Evolutionary conservation across 2,329 filamentous ascomycete genomes (phyloP).

Genomic region (Aureobasidium sp.): DNA sequence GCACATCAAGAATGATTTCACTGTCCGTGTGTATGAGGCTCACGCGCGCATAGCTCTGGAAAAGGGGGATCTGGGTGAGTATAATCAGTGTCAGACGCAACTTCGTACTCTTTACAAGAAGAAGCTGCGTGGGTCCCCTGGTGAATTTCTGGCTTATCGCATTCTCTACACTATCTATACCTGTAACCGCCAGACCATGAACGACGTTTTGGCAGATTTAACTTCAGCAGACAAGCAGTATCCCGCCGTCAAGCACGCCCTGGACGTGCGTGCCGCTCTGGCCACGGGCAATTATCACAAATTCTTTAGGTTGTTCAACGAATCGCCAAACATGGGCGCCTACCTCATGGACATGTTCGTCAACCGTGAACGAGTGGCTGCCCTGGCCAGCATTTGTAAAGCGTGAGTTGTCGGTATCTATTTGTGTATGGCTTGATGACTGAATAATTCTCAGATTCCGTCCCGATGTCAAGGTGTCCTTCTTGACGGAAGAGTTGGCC

Average conservation of each 20-base stretch:
- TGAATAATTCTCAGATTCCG: slow-evolving; percentile 67
- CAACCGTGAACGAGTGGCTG: slow-evolving; percentile 81
- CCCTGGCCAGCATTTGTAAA: slow-evolving; percentile 88
- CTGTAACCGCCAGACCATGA: slow-evolving; percentile 95
- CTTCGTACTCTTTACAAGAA: slow-evolving; percentile 83
- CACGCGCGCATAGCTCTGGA: slow-evolving; percentile 96
- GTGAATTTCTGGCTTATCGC: slow-evolving; percentile 98
- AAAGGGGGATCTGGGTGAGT: slow-evolving; percentile 99
- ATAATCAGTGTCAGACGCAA: slow-evolving; percentile 99
- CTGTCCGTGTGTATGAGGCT: slow-evolving; percentile 92
- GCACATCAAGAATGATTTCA: slow-evolving; percentile 93
- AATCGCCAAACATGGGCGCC: slow-evolving; percentile 92
- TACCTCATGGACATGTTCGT: slow-evolving; percentile 99
- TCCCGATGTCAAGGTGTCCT: slow-evolving; percentile 78
- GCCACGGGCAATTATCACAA: slow-evolving; percentile 94
- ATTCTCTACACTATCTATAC: slow-evolving; percentile 99
- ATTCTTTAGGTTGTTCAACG: slow-evolving; percentile 93
- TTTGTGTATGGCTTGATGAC: neutral
- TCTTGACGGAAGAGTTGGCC: slow-evolving; percentile 90
- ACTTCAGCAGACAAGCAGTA: slow-evolving; percentile 91
- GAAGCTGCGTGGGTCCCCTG: slow-evolving; percentile 78
- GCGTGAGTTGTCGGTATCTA: slow-evolving; percentile 57
- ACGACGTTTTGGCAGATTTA: slow-evolving; percentile 98
- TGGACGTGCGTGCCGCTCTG: slow-evolving; percentile 83
- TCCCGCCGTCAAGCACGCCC: slow-evolving; percentile 76